A percentile compares a stretch with the other conserved stretches of the same genome.
Conservation (phyloP, 139 green algal species). For the Tetraselmis striata region DNA sequence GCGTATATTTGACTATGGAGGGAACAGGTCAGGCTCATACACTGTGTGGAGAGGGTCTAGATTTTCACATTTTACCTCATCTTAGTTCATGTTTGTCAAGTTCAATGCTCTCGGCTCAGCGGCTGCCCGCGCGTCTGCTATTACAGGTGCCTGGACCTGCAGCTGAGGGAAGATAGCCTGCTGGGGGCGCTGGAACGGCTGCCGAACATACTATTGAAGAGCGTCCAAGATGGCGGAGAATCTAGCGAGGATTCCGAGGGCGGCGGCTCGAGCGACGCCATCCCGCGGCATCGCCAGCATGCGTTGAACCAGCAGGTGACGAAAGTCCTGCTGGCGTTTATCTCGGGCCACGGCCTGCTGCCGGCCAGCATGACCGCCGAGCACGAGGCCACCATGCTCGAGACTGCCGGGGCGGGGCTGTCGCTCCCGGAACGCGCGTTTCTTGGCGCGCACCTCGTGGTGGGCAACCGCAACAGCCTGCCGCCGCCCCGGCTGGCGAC, state of each 20-base stretch:
- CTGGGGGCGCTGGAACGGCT: not conserved
- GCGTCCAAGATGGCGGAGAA: too few species aligned
- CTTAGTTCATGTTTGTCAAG: too few species aligned
- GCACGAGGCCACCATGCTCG: not conserved
- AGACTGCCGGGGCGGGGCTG: not conserved
- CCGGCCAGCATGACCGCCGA: not conserved
- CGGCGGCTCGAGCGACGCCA: too few species aligned
- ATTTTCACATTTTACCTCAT: too few species aligned
- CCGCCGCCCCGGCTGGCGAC: not conserved
- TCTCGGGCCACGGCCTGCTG: not conserved
- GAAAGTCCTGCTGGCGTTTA: not conserved
- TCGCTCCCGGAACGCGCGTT: not conserved
- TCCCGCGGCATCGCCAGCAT: not conserved
- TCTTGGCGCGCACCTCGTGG: not conserved
- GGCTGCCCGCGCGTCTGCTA: too few species aligned
- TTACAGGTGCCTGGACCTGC: too few species aligned
- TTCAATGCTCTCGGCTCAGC: too few species aligned
- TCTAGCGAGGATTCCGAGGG: too few species aligned
- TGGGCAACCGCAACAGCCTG: not conserved
- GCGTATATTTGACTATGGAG: too few species aligned
- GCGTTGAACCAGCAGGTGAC: not conserved
- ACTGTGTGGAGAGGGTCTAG: too few species aligned
- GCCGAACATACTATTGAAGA: too few species aligned
- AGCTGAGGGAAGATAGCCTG: not conserved
- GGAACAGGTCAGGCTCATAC: too few species aligned